Conservation (phyloP, 2,329 filamentous ascomycete species). For the Monosporascus sp. region DNA sequence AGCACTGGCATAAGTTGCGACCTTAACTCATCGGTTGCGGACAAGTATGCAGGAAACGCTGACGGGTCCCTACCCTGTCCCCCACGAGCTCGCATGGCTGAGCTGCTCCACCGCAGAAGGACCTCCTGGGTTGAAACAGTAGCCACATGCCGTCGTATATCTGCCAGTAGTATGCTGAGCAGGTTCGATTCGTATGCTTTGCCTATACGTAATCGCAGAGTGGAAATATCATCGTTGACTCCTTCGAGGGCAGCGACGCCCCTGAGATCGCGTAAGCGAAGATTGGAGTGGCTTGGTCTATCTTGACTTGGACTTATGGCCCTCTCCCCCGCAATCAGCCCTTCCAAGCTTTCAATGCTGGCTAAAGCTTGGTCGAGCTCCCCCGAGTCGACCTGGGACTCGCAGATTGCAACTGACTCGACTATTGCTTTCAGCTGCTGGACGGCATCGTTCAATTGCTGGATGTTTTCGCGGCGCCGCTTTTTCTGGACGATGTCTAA, state of each 20-base stretch:
- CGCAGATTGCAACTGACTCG: constrained; percentile 67
- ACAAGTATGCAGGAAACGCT: constrained; percentile 72
- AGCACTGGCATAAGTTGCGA: constrained; percentile 65
- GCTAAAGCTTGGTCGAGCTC: constrained; percentile 76
- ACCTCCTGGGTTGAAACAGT: constrained; percentile 67
- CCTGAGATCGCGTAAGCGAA: constrained; percentile 62
- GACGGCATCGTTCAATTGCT: constrained; percentile 75
- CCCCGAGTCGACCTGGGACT: constrained; percentile 76
- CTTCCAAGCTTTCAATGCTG: constrained; percentile 72
- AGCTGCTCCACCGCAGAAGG: constrained; percentile 76
- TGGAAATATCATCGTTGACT: constrained; percentile 69
- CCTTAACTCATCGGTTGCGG: constrained; percentile 65
- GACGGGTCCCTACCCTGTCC: constrained; percentile 62
- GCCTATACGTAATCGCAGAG: constrained; percentile 74
- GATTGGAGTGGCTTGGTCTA: constrained; percentile 24
- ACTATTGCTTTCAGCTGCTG: constrained; percentile 77
- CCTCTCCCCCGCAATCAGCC: constrained; percentile 69
- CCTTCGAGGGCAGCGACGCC: constrained; percentile 74
- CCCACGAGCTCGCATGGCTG: constrained; percentile 67
- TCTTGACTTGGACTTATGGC: constrained; percentile 28
- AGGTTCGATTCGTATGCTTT: constrained; percentile 82
- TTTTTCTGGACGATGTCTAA: constrained; percentile 81
- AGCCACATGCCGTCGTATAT: constrained; percentile 75
- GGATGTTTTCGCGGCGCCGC: constrained; percentile 75
- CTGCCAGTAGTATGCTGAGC: constrained; percentile 68